phyloP scores from a whole-genome alignment of 2,329 filamentous ascomycete species.

The Purpureocillium lavendulum region DNA sequence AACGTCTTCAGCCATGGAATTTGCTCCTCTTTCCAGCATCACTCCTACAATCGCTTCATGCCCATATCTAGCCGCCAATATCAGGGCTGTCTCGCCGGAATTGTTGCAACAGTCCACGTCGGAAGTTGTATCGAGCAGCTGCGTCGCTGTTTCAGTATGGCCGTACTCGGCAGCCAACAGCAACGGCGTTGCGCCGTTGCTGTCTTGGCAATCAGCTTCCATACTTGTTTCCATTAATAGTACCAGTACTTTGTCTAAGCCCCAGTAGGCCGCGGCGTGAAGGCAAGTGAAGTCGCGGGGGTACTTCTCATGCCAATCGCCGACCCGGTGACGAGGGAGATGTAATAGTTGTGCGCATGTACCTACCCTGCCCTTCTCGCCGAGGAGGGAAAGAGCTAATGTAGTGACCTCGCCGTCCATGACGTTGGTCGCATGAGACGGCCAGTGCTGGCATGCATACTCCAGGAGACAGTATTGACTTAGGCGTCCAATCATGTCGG shows the following conservation, averaged over 20 bases:
- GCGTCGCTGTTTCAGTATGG: not conserved
- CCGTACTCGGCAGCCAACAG: conserved; percentile 3
- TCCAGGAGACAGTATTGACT: conserved; percentile 5
- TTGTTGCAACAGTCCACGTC: conserved; percentile 2
- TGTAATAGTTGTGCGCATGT: conserved; percentile 5
- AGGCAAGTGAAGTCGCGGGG: conserved; percentile 6
- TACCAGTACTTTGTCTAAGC: conserved; percentile 3
- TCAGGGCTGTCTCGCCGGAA: conserved; percentile 5
- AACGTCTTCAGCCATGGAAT: conserved; percentile 4
- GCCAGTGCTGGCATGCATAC: conserved; percentile 5
- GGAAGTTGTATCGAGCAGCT: conserved; percentile 2
- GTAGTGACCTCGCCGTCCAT: not conserved
- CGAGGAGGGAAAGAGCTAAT: not conserved
- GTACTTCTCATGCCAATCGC: conserved; percentile 5
- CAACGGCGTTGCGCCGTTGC: conserved; percentile 4
- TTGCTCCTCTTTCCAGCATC: not conserved
- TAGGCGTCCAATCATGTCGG: conserved; percentile 4
- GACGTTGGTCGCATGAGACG: not conserved
- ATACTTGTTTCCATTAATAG: not conserved
- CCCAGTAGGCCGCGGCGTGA: conserved; percentile 8
- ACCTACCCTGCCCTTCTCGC: conserved; percentile 1
- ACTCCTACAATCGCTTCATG: conserved; percentile 2
- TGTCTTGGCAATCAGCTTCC: conserved; percentile 3
- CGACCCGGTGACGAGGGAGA: conserved; percentile 3
- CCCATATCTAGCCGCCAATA: conserved; percentile 6